A percentile compares a stretch with the other conserved stretches of the same genome.
Conservation (phyloP, 352 stramenopile species). For the Elongisporangium senticosum region DNA sequence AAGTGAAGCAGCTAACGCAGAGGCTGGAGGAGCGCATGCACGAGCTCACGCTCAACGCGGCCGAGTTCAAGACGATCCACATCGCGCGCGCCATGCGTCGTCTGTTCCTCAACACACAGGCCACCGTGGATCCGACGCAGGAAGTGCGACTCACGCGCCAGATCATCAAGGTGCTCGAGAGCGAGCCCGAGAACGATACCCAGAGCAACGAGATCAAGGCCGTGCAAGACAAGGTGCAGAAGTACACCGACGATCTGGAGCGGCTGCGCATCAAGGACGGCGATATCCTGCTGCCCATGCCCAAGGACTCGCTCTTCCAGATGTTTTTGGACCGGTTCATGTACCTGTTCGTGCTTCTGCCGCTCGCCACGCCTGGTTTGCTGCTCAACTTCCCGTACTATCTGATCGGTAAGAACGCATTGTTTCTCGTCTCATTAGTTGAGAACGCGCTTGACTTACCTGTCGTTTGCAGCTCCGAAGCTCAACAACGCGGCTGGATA, state of each 20-base stretch:
- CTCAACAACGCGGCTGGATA: constrained; percentile 64
- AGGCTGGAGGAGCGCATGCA: constrained; percentile 36
- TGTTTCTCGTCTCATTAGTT: neutral
- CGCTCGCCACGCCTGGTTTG: constrained; percentile 56
- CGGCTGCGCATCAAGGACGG: constrained; percentile 62
- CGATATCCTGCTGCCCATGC: constrained; percentile 44
- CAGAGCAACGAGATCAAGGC: constrained; percentile 28
- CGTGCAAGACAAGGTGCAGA: constrained; percentile 44
- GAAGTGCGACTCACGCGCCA: constrained; percentile 73
- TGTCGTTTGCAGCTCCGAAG: constrained; percentile 35
- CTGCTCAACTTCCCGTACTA: constrained; percentile 77
- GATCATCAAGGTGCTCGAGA: constrained; percentile 72
- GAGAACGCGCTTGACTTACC: neutral
- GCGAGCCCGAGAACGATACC: constrained; percentile 24
- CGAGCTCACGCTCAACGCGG: constrained; percentile 53
- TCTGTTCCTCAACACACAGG: constrained; percentile 56
- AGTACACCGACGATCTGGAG: constrained; percentile 56
- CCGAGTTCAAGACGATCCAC: constrained; percentile 57
- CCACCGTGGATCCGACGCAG: constrained; percentile 58
- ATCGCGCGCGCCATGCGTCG: constrained; percentile 59
- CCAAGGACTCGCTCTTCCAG: constrained; percentile 47
- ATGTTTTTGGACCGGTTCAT: constrained; percentile 61
- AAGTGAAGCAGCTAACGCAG: constrained; percentile 39
- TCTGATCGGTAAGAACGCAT: constrained; percentile 49
- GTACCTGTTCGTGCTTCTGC: constrained; percentile 63